Conservation (phyloP, 352 stramenopile genomes). For the Pythium oligandrum region DNA sequence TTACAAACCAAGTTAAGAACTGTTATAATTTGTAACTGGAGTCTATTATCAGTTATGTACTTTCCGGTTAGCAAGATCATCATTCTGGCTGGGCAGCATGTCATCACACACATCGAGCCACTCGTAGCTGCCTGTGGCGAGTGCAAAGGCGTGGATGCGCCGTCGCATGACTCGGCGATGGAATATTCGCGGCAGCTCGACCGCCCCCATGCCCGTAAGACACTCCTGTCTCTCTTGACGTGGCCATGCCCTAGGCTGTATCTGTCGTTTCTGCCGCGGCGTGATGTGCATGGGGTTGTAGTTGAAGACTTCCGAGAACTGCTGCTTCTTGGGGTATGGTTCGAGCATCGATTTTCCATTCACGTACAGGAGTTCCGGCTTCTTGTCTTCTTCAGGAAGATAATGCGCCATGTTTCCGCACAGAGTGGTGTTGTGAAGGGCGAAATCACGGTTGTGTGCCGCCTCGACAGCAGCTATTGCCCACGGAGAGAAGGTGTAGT, state of each 20-base stretch:
- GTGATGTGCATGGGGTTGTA: slow-evolving; percentile 30
- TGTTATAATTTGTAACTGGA: not conserved
- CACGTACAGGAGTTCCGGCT: slow-evolving; percentile 45
- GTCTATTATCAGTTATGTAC: no score
- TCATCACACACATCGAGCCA: slow-evolving; percentile 10
- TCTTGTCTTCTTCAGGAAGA: slow-evolving; percentile 20
- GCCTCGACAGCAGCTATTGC: slow-evolving; percentile 42
- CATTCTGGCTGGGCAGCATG: no score
- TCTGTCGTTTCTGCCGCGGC: slow-evolving; percentile 8
- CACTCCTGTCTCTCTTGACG: slow-evolving; percentile 17
- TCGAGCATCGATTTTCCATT: slow-evolving; percentile 54
- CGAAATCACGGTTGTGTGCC: slow-evolving; percentile 45
- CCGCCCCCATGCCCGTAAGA: slow-evolving; percentile 30
- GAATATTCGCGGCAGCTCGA: slow-evolving; percentile 25
- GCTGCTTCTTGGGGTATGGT: slow-evolving; percentile 23
- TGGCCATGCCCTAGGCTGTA: no score
- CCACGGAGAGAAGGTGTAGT: slow-evolving; percentile 68
- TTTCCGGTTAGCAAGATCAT: no score
- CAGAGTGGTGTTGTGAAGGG: slow-evolving; percentile 45
- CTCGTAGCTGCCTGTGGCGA: slow-evolving; percentile 12
- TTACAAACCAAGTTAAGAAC: no score
- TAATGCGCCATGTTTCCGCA: slow-evolving; percentile 71
- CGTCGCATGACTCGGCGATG: slow-evolving; percentile 24
- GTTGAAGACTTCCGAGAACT: slow-evolving; percentile 20
- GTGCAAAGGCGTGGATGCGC: slow-evolving; percentile 29